Percentiles rank a stretch among this genome's conserved stretches.
Evolutionary conservation across 805 yeast genomes (phyloP).

Genomic region (Zygotorulaspora chibaensis): DNA sequence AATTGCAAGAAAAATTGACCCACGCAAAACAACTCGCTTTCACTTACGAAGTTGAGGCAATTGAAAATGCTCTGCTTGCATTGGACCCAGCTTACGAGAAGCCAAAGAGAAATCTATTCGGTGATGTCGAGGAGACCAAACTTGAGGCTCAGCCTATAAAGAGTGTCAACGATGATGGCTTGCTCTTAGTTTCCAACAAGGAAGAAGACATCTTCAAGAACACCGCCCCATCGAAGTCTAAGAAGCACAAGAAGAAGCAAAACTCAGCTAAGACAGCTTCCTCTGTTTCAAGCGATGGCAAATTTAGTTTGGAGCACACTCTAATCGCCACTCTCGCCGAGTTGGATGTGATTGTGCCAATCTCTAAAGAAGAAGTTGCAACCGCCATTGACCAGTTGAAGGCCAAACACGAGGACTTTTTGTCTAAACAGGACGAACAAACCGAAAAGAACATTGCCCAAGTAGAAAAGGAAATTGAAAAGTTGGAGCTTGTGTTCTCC

Average conservation of each 20-base stretch:
- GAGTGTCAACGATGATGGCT: constrained; percentile 58
- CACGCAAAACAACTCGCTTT: constrained; percentile 82
- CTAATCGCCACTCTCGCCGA: constrained; percentile 72
- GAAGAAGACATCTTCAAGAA: constrained; percentile 50
- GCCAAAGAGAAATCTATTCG: constrained; percentile 39
- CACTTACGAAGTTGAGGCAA: constrained; percentile 67
- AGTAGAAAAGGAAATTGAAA: constrained; percentile 73
- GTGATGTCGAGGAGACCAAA: constrained; percentile 28
- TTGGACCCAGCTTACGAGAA: constrained; percentile 78
- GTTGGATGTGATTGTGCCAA: constrained; percentile 74
- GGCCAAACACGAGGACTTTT: constrained; percentile 64
- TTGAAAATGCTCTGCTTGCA: constrained; percentile 64
- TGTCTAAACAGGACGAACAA: constrained; percentile 71
- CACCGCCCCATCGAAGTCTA: constrained; percentile 45
- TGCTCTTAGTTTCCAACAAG: constrained; percentile 44
- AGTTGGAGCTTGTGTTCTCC: constrained; percentile 53
- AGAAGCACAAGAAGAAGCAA: constrained; percentile 49
- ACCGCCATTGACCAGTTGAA: constrained; percentile 61
- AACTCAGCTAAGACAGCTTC: constrained; percentile 8
- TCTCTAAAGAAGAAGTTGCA: constrained; percentile 65
- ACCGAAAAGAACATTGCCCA: constrained; percentile 70
- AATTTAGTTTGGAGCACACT: constrained; percentile 74
- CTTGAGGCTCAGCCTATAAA: constrained; percentile 47
- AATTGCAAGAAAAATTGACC: constrained; percentile 64
- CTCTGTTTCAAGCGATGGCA: constrained; percentile 29